Base-by-base conservation (phyloP, 768 basidiomycete genomes). In the Pleurotus djamor region DNA sequence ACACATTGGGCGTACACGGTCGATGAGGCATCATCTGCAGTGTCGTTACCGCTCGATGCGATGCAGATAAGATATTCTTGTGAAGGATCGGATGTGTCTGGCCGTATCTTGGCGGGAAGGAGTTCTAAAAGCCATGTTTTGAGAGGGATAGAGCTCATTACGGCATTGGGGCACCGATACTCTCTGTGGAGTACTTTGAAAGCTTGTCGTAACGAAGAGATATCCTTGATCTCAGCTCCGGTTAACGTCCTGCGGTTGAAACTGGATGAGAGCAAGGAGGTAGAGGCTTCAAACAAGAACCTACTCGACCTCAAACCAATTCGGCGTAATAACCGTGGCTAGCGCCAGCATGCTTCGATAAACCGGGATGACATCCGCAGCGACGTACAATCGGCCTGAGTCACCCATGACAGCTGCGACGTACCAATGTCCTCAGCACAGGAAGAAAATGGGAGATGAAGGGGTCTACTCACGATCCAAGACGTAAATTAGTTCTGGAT, bases 271-370 rank as follows among this genome's bases (percentile, higher is more conserved):
- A 59, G 17, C 44, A 43, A 9, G 36, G 54, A 8, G 65, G 80
- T 65, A 65, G 85, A 34, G 50, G 33, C 17, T 37, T 44, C 34
- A 43, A 4, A 44, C 36, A 57, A 48, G 44, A 12, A 72, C 87
- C 71, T 69, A 96, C 94, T 98, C 96, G 61, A 90, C 91, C 77
- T 99, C 97, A 66, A 95, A 99, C 85, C 95, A 97, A 69, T 99
- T 99, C 0, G 97, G 97, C 0, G 97, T 94, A 63, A 98, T 98
- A 50, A 98, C 87, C 0, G 92, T 92, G 2, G 97, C 89, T n/a
- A 86, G 74, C n/a, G 85, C 78, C 0, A 96, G 78, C 75, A 95
- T 83, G 44, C 80, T 75, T 48, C 87, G 84, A 76, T 99, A 98
- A 41, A 93, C 81, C 1, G 94, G 93, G 60, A 98, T 78, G 7